phyloP scores from a whole-genome alignment of 2,329 filamentous ascomycete species.

The Alternaria burnsii region DNA sequence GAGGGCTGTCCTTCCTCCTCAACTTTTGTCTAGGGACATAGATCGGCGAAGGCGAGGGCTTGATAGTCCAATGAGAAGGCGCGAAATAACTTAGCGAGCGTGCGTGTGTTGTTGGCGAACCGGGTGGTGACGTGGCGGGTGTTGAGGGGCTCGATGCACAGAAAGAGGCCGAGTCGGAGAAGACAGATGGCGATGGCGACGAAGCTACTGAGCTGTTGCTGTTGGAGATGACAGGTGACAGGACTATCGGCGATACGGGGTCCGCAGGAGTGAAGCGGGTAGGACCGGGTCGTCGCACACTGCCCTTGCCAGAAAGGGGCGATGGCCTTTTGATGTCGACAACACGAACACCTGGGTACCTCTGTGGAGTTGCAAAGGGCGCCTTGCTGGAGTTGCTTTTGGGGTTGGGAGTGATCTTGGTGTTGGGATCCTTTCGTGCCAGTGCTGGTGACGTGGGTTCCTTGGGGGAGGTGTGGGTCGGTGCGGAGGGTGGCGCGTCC shows the following conservation, averaged over 20 bases:
- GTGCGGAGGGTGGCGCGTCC: constrained; percentile 25
- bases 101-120: constrained; percentile 20
- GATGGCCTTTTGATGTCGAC: constrained; percentile 12
- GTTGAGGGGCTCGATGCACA: constrained; percentile 23
- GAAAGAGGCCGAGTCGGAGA: constrained; percentile 24
- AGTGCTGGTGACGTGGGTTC: constrained; percentile 10
- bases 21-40: constrained; percentile 20
- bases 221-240: constrained; percentile 19
- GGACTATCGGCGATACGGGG: constrained; percentile 20
- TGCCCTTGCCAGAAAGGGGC: constrained; percentile 14
- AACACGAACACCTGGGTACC: background rate
- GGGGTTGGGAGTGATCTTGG: constrained; percentile 1
- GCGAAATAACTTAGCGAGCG: constrained; percentile 20
- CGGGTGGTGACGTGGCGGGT: constrained; percentile 28
- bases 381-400: background rate
- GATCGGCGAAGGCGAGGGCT: constrained; percentile 19
- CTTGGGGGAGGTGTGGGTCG: constrained; percentile 10
- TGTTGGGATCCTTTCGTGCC: constrained; percentile 4
- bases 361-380: background rate
- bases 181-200: constrained; percentile 26
- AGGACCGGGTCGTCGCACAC: constrained; percentile 10
- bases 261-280: constrained; percentile 11
- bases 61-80: constrained; percentile 18
- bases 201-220: constrained; percentile 13
- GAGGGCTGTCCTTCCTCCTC: constrained; percentile 35